Conservation (phyloP, 1,139 yeast species). For the Suhomyces anneliseae region DNA sequence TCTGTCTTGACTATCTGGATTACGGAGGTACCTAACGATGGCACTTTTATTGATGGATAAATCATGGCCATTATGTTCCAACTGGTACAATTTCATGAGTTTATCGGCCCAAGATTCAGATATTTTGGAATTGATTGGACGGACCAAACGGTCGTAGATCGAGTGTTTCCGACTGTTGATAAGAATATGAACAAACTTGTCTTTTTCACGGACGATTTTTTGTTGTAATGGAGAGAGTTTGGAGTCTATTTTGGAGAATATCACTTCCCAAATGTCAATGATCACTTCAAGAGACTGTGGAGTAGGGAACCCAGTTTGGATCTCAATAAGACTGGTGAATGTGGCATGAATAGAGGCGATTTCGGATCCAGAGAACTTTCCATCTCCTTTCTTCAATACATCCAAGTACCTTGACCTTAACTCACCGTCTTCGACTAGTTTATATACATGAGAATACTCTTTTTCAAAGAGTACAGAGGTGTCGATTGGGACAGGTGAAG, state of each 20-base stretch:
- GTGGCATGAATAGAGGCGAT: constrained; percentile 14
- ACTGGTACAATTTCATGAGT: constrained; percentile 22
- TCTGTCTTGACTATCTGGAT: constrained; percentile 11
- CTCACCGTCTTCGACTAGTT: constrained; percentile 14
- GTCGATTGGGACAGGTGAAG: not conserved
- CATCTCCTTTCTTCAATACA: not conserved
- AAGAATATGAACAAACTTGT: constrained; percentile 21
- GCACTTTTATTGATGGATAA: constrained; percentile 14
- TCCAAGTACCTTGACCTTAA: constrained; percentile 14
- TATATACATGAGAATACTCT: constrained; percentile 16
- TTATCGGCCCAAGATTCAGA: constrained; percentile 24
- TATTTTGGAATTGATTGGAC: constrained; percentile 16
- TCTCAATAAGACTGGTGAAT: constrained; percentile 19
- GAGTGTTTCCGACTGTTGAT: constrained; percentile 23
- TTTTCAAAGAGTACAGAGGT: constrained; percentile 5
- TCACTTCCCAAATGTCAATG: constrained; percentile 24
- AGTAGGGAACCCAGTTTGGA: constrained; percentile 19
- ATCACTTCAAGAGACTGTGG: constrained; percentile 16
- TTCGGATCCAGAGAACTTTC: constrained; percentile 12
- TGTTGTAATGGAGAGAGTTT: constrained; percentile 16
- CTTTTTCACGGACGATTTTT: constrained; percentile 18
- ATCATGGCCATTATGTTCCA: constrained; percentile 14
- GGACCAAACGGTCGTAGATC: constrained; percentile 16
- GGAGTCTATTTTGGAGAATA: constrained; percentile 7
- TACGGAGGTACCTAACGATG: constrained; percentile 18